Base-by-base conservation (phyloP, 2,329 filamentous ascomycete species). In the Nemania serpens region DNA sequence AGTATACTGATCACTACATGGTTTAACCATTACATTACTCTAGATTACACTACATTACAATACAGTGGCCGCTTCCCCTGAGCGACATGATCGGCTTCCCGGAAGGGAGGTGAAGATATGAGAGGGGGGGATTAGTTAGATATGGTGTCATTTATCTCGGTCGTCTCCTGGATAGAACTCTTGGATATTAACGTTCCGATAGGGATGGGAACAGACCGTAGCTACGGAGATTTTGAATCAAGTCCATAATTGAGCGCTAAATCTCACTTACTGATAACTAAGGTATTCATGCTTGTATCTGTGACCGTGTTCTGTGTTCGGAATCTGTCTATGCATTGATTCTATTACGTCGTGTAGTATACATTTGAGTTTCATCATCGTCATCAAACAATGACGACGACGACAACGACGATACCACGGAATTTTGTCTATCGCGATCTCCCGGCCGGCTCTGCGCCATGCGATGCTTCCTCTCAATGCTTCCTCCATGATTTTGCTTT, bases 341-440 rank as follows among this genome's bases (percentile, higher is more conserved):
- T 46, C 39, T 33, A 41, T 51, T 41, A 33, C 3, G 25, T 29
- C 25, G 25, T 29, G 25, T 29, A 29, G 25, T 29, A 7, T 29
- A 29, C 25, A 29, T 29, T 7, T 4, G 7, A 29, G 25, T 29
- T n/a, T 29, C 25, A 29, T 7, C 7, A 29, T 7, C 25, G 7
- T 7, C 25, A 29, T 7, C 25, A 29, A 29, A 3, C 25, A 29
- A 29, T 7, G 7, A 3, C 25, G 7, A 29, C 25, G 7, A 7
- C 25, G 7, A 7, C 25, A 29, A 7, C 25, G 7, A 29, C 25
- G 7, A 29, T 29, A 51, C n/a, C 12, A 9, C 39, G 5, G 33
- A 45, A 37, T 60, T 59, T 56, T 57, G 41, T 57, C 58, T 61
- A 60, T 46, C 36, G 5, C n/a, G 20, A 36, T 13, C 39, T 25